phyloP scores from a whole-genome alignment of 495 filamentous ascomycete genomes.

The Penicillium malachiteum region DNA sequence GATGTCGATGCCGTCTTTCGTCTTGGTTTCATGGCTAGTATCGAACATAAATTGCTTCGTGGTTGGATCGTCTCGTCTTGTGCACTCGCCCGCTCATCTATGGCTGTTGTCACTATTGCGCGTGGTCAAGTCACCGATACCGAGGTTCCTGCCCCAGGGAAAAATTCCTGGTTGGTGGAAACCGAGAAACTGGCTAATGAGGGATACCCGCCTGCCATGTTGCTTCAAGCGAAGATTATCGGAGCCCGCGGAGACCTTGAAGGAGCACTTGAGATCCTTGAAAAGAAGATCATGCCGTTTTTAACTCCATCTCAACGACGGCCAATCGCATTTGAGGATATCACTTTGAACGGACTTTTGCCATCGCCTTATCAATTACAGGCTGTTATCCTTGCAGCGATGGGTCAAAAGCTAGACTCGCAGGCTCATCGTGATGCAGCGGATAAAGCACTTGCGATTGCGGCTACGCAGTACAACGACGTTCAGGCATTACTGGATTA shows the following conservation, averaged over 20 bases:
- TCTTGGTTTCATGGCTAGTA: conserved; percentile 19
- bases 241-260: conserved; percentile 17
- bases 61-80: conserved; percentile 27
- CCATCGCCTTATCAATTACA: conserved; percentile 31
- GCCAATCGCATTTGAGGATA: conserved; percentile 6
- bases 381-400: conserved; percentile 17
- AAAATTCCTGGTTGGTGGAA: conserved; percentile 11
- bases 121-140: conserved; percentile 5
- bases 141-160: not conserved
- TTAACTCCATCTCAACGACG: conserved; percentile 11
- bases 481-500: conserved; percentile 26
- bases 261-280: conserved; percentile 24
- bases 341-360: conserved; percentile 4
- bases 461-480: conserved; percentile 35
- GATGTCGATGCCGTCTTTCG: conserved; percentile 30
- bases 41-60: not conserved
- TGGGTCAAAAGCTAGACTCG: conserved; percentile 1
- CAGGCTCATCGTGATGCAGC: conserved; percentile 4
- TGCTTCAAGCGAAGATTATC: conserved; percentile 31
- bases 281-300: conserved; percentile 22
- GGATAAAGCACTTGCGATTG: conserved; percentile 17
- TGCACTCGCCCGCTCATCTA: conserved; percentile 25
- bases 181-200: conserved; percentile 24
- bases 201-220: conserved; percentile 31
- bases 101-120: conserved; percentile 12